Percentiles rank a stretch among this genome's conserved stretches.
These are phyloP conservation scores for Gossypium australe DNA, from an alignment of 345 rosid species.

Conservation along the genomic window DNA sequence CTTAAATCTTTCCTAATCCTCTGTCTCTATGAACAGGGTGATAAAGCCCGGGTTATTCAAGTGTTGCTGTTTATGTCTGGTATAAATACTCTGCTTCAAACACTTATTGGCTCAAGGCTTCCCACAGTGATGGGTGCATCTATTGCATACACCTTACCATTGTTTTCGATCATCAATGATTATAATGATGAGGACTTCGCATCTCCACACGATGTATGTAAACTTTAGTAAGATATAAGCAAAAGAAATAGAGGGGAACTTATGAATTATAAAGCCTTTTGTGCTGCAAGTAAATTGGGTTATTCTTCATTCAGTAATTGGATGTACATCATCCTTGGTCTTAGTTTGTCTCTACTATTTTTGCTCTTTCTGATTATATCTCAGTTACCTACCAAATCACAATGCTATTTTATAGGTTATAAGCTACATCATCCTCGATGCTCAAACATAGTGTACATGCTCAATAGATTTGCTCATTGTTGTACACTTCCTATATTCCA, in stretches of 20 bases:
- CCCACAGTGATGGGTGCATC: conserved; percentile 96
- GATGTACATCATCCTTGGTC: neutral
- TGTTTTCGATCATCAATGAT: conserved; percentile 76
- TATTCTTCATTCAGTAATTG: neutral
- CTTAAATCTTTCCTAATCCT: conserved; percentile 19
- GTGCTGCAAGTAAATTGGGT: neutral
- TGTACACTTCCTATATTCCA: neutral
- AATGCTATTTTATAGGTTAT: neutral
- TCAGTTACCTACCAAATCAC: neutral
- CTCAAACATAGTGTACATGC: neutral
- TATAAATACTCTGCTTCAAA: conserved; percentile 85
- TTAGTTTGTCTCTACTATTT: neutral
- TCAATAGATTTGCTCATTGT: neutral
- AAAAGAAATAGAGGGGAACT: neutral
- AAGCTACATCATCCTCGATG: neutral
- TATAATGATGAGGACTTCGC: conserved; percentile 38
- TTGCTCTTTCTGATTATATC: conserved; percentile 8
- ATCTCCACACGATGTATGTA: conserved; percentile 55
- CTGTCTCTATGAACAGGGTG: conserved; percentile 48
- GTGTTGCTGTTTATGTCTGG: conserved; percentile 82
- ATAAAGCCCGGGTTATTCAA: conserved; percentile 83
- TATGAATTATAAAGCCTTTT: neutral
- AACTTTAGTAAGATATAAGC: neutral
- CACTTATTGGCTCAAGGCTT: conserved; percentile 79
- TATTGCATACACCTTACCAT: conserved; percentile 63